A percentile compares a stretch with the other conserved stretches of the same genome.
phyloP scores from a whole-genome alignment of 495 filamentous ascomycete genomes.

The Penicillium ochrochloron region DNA sequence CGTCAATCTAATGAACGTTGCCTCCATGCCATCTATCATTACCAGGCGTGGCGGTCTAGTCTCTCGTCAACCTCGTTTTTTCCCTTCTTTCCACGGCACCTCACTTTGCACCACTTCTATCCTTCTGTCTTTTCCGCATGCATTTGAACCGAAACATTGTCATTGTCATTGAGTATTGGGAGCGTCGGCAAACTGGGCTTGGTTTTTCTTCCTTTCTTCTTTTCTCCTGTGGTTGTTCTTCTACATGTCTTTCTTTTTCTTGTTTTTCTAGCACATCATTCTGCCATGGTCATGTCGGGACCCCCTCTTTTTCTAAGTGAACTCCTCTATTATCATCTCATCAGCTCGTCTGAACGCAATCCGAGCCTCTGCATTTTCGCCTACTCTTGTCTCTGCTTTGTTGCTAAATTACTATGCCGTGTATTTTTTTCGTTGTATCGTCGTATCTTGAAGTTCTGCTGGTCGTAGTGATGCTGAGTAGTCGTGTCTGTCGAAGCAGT shows the following conservation, averaged over 20 bases:
- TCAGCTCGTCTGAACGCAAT: slow-evolving; percentile 27
- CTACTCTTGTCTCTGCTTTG: background rate
- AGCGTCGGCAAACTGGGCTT: slow-evolving; percentile 37
- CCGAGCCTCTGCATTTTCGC: slow-evolving; percentile 22
- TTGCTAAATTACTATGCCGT: background rate
- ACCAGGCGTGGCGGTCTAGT: slow-evolving; percentile 20
- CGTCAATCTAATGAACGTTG: slow-evolving; percentile 34
- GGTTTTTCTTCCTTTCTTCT: slow-evolving; percentile 21
- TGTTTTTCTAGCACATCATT: slow-evolving; percentile 37
- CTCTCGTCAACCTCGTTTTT: slow-evolving; percentile 30
- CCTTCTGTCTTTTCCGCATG: slow-evolving; percentile 33
- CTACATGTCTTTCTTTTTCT: slow-evolving; percentile 23
- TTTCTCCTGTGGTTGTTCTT: slow-evolving; percentile 20
- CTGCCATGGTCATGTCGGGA: slow-evolving; percentile 27
- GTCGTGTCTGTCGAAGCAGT: background rate
- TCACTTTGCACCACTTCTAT: slow-evolving; percentile 3
- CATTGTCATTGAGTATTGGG: slow-evolving; percentile 40
- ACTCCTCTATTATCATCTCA: slow-evolving; percentile 18
- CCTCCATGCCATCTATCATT: slow-evolving; percentile 16
- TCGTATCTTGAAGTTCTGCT: background rate
- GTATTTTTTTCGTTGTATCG: background rate
- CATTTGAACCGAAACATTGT: slow-evolving; percentile 29
- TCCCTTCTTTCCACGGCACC: background rate
- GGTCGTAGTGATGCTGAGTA: background rate
- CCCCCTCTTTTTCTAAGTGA: slow-evolving; percentile 17